Evolutionary conservation across 192 early-diverging fungal species (phyloP), one percentile per base, ranked within the genome.

Genomic region (Coemansia umbellata): DNA sequence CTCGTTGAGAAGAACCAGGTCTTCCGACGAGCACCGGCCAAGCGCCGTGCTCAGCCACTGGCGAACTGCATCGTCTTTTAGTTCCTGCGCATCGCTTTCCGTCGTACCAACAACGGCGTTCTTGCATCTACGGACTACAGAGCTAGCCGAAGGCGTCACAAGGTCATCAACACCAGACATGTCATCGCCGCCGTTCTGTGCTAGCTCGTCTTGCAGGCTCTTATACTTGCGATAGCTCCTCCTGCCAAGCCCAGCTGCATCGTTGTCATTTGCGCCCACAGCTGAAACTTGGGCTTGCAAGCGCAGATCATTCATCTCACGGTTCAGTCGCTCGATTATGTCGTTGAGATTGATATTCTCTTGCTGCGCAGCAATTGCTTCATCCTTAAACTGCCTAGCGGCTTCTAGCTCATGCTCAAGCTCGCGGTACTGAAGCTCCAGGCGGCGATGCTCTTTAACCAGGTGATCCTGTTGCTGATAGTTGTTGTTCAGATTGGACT

Each of bases 151-250:
- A 30, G 37, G n/a, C 22, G 33, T 10, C 2, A 35, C 40, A 21
- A 40, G 24, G 32, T 75, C 72, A 17, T 75, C 72, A 11, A 69
- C 58, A 22, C 55, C 66, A 14, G 53, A 39, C 28, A 60, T 41
- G 41, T 60, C 57, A 19, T 45, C 31, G 37, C 28, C 62, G 41
- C 43, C 60, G 27, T 40, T 57, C 18, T 60, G 40, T 9, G 43
- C 55, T 8, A 77, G 63, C 32, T 77, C 74, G 10, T 77, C 74
- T 18, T 63, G 62, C 11, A 77, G 55, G 37, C 62, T 71, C 40
- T 33, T 45, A 52, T 58, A 64, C 36, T 50, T 59, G 55, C 47
- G 51, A 9, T 53, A 47, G 2, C 22, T 13, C 40, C 50, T 53
- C 9, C 37, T 44, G 18, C 50, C 40, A 7, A 24, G 35, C 0